Base-by-base conservation (phyloP, 164 flowering plant genomes). In the Vitis amurensis region DNA sequence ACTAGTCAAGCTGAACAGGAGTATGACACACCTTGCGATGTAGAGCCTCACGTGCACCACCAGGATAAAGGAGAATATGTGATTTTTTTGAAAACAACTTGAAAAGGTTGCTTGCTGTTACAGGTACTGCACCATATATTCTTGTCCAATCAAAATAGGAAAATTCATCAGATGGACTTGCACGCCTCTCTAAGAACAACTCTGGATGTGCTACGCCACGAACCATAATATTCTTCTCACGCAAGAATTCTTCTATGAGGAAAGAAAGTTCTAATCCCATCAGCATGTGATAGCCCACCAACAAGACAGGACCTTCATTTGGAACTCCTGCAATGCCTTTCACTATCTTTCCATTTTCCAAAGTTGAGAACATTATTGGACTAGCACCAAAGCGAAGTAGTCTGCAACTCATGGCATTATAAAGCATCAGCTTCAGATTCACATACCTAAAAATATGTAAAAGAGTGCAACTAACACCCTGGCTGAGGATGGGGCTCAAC, bases 21-120 rank as follows among this genome's bases (percentile, higher is more conserved):
- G 47, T 12, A 61, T 31, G 49, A 71, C 77, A 67, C 23, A 95
- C 99, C 96, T 90, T 93, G 30, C 68, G 69, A 78, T 95, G 99
- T 51, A 95, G 85, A 69, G 99, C 99, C 82, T 95, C 99, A 17
- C 99, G 94, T 67, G 88, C 91, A 69, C 99, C 99, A 29, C 99
- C 99, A 66, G 99, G 99, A 78, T 90, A 95, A 60, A 95, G 94
- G 71, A 95, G 94, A 67, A 87, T 81, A 64, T 88, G 89, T 15
- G 98, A 85, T 48, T 93, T 93, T 27, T 82, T 64, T 14, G 89
- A 77, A 27, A 93, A 71, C 73, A 91, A 79, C 72, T 76, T 88
- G 84, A 79, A 95, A 61, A 95, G 66, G 75, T 91, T 88, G 77
- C 80, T 82, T 50, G 87, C 80, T 59, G 91, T 63, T 30, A 90